Evolutionary conservation across 2,329 filamentous ascomycete genomes (phyloP).

Genomic region (Colletotrichum sp.): DNA sequence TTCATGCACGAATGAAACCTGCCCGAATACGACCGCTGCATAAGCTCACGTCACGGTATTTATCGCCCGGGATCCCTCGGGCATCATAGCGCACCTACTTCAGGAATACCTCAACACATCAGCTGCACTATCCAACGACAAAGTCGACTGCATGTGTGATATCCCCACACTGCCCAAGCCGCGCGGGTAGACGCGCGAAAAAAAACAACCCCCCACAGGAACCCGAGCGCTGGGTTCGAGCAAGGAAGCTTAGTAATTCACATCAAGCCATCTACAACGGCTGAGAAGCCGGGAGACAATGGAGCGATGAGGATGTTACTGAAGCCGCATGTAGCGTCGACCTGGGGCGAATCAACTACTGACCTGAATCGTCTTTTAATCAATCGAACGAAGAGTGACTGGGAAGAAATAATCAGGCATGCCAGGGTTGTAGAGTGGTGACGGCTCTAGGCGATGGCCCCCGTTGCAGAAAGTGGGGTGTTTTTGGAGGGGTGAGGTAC

Average conservation of each 20-base stretch:
- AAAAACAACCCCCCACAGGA: neutral
- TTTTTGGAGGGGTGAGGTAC: neutral
- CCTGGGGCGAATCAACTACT: neutral
- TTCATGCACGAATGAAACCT: neutral
- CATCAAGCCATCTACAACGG: neutral
- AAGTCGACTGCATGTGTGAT: neutral
- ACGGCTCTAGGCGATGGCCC: neutral
- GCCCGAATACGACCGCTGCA: neutral
- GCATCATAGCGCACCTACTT: neutral
- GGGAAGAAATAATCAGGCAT: neutral
- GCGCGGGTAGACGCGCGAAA: neutral
- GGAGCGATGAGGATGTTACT: neutral
- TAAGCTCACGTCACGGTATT: neutral
- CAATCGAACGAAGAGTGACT: neutral
- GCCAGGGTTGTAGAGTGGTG: neutral
- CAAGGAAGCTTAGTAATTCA: neutral
- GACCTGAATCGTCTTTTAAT: neutral
- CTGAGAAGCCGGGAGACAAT: neutral
- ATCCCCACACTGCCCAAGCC: neutral
- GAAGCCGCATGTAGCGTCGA: neutral
- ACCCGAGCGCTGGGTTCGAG: neutral
- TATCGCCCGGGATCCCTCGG: neutral
- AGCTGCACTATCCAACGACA: neutral
- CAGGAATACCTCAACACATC: neutral
- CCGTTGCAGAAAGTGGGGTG: slow-evolving; percentile 16